Evolutionary conservation across 306 rosid species (phyloP), one percentile per base, ranked within the genome.

Genomic region (Fragaria ananassa): DNA sequence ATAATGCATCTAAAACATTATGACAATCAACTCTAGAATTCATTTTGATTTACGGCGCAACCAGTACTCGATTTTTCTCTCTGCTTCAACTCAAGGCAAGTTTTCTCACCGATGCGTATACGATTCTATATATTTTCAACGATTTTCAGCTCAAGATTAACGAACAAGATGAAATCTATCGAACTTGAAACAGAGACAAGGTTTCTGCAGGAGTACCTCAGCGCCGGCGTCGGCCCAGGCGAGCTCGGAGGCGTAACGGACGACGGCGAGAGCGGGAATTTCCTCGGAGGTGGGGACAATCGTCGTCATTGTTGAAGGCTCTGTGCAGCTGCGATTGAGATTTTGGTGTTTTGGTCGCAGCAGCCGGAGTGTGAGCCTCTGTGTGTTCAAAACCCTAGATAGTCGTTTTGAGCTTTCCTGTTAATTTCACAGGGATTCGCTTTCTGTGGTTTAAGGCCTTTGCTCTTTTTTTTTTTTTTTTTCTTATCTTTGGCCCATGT

Each of bases 171-270:
- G 41, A 61, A 58, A 61, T 29, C 67, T 5, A 60, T 27, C 19
- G 14, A 13, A 61, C 3, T 58, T 3, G 8, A 57, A 27, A 74
- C 25, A 72, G 21, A n/a, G 8, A 63, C 18, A 54, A 12, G 8
- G 63, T 39, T 39, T 39, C 42, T 5, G 42, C 6, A 39, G 42
- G 56, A 10, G 72, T 79, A 95, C 97, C 93, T 88, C 97, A 18
- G 93, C 88, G 74, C 97, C 97, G 58, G 97, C 97, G 70, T 95
- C 97, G 46, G 97, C 96, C 97, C 96, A 92, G 69, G 97, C 89
- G 42, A 90, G 99, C 78, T 92, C 99, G 1, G 96, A 86, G 56
- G 88, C 81, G 73, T 89, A 96, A 64, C 97, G 87, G 19, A 96
- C 96, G 6, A 96, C 89, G 79, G 93, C 76, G 58, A 95, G 90